Evolutionary conservation across 129 eudicot genomes (phyloP), one percentile per base, ranked within the genome.

Genomic region (Tagetes erecta): DNA sequence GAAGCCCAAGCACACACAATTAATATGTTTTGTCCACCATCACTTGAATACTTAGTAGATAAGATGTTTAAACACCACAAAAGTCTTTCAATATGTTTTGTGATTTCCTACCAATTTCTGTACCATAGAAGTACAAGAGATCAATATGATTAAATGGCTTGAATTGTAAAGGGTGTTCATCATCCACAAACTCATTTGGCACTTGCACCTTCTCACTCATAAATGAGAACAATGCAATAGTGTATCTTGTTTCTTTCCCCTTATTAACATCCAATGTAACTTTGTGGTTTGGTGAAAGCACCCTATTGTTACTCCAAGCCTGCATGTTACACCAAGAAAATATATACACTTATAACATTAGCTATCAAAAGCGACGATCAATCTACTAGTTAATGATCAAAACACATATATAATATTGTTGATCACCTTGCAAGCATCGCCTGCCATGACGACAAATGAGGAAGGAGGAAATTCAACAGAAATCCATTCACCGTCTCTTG

Each of bases 251-350:
- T 72, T 90, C 87, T 49, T 82, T 86, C 10, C 84, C 87, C 30
- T 75, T 56, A 53, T 47, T 55, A 64, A 20, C 27, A 20, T 75
- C 75, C 89, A 87, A 42, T 1, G 86, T 91, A 27, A 91, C 91
- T 72, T 72, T 82, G 73, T 91, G 97, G 75, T 75, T 82, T 0
- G 97, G 95, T 5, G 95, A 84, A 74, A 87, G 86, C 31, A 90
- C 87, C 81, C 71, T 72, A 8, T 79, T 82, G 70, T 90, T 90
- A 73, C 96, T 90, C 96, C 94, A 90, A 65, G 94, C 96, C 94
- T 90, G 27, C 27, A 20, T 20, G 59, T n/a, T 4, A 41, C 64
- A 55, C 60, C 60, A 55, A 20, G 27, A 20, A 58, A 1, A 57
- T 12, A 20, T 41, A n/a, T 34, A 67, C 6, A 57, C 27, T 39